These are phyloP conservation scores for Leccinum subtestaceum DNA, from an alignment of 768 basidiomycete genomes.

Conservation along the genomic window DNA sequence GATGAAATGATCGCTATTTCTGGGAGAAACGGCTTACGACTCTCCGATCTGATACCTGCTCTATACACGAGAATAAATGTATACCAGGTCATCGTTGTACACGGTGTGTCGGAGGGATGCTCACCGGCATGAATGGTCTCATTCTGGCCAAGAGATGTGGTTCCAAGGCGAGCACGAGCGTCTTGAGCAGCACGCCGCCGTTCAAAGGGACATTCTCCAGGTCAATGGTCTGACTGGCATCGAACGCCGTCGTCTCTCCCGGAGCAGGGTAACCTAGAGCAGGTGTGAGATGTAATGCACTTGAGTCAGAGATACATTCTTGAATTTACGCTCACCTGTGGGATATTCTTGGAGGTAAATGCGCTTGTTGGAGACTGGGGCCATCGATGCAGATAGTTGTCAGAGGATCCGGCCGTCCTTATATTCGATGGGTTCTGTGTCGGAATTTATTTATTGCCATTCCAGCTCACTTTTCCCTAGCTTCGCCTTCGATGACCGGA, in stretches of 20 bases:
- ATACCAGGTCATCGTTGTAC: not conserved
- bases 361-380: slow-evolving; percentile 32
- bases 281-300: not conserved
- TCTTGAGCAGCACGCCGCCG: slow-evolving; percentile 50
- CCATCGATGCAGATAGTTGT: not conserved
- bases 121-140: slow-evolving; percentile 34
- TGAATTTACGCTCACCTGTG: not conserved
- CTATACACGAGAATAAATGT: slow-evolving; percentile 12
- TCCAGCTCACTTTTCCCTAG: not conserved
- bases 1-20: not conserved
- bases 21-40: not conserved
- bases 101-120: slow-evolving; percentile 24
- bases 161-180: slow-evolving; percentile 46
- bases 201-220: slow-evolving; percentile 42
- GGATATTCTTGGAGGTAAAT: slow-evolving; percentile 36
- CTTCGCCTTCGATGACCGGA: not conserved
- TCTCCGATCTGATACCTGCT: not conserved
- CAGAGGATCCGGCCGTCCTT: not conserved
- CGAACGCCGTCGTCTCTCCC: slow-evolving; percentile 45
- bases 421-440: not conserved
- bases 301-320: not conserved
- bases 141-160: slow-evolving; percentile 43
- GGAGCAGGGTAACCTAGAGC: slow-evolving; percentile 15
- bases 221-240: slow-evolving; percentile 47
- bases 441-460: not conserved